These are phyloP conservation scores for Circinella minor DNA, from an alignment of 371 early-diverging fungal species.

Conservation along the genomic window DNA sequence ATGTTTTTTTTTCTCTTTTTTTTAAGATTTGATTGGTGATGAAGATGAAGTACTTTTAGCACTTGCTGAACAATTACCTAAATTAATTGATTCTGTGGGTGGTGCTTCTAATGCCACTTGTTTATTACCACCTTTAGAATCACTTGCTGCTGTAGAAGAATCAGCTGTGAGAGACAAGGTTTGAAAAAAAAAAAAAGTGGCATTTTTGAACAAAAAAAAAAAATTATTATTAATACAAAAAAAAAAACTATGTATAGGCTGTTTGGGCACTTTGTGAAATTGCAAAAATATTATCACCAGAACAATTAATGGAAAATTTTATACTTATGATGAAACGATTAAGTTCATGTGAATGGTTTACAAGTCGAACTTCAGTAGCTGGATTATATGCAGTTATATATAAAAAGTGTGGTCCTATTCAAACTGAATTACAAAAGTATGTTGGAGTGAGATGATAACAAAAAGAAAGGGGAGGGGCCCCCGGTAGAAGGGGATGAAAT, in stretches of 20 bases:
- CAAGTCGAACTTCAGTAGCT: conserved; percentile 92
- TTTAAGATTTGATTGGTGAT: conserved; percentile 94
- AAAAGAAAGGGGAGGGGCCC: too few relatives aligned
- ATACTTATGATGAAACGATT: conserved; percentile 93
- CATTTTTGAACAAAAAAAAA: too few relatives aligned
- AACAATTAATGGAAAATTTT: conserved; percentile 85
- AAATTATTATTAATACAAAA: too few relatives aligned
- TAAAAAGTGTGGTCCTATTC: conserved; percentile 68
- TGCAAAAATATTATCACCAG: conserved; percentile 58
- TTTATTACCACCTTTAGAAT: conserved; percentile 90
- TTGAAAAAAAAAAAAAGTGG: conserved; percentile 11
- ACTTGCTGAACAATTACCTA: conserved; percentile 94
- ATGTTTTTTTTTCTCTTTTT: neutral
- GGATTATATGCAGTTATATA: conserved; percentile 93
- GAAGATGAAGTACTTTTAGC: conserved; percentile 97
- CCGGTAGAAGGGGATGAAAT: neutral
- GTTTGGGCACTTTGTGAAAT: conserved; percentile 92
- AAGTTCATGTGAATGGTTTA: conserved; percentile 97
- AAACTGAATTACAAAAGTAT: conserved; percentile 86
- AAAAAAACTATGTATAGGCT: conserved; percentile 55
- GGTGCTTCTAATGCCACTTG: conserved; percentile 85
- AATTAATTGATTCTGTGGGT: conserved; percentile 90
- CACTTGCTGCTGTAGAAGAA: conserved; percentile 95
- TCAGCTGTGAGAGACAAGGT: conserved; percentile 96
- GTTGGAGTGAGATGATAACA: neutral